Evolutionary conservation across 2,329 filamentous ascomycete species (phyloP), one percentile per base, ranked within the genome.

Genomic region (Sporothrix euskadiensis): DNA sequence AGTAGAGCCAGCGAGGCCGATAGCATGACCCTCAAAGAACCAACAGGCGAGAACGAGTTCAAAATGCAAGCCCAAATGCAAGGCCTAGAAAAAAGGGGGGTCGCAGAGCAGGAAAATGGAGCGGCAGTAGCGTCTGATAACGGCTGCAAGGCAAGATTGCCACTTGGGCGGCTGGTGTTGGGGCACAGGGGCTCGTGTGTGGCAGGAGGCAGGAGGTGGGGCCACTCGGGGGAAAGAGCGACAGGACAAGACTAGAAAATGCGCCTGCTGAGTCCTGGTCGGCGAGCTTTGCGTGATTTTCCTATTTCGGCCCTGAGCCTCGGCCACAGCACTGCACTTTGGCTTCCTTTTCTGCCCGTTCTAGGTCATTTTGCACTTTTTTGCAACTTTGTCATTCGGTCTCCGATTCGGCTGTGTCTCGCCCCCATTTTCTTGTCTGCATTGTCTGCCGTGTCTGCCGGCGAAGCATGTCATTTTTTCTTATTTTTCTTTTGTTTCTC

Each of bases 121-220:
- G 52, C 68, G 52, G 68, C 68, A 70, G 32, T 69, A 59, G 68
- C 68, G 68, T 44, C 52, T 57, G 68, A 70, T 70, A 70, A 70
- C 68, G 68, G 68, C 69, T 59, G 54, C 54, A 57, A 61, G 69
- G 69, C 69, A 59, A 71, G 69, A 71, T 59, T 59, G 68, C 68
- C 68, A 57, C 66, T 56, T 68, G 65, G 65, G 44, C 44, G 44
- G 49, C 22, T 49, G 65, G 22, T 49, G 63, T 32, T 32, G n/a
- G 41, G 9, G 22, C 14, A 66, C 39, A 32, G 66, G 68, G n/a
- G 68, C 10, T 26, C 4, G n/a, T 16, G 16, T 49, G 26, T 22
- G 41, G 6, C n/a, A 14, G 47, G 26, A 22, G 10, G 47, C 19
- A 3, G 8, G 4, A 26, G 47, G 35, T 41, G 32, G 32, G 32